Evolutionary conservation across 805 yeast species (phyloP).

Genomic region (Saccharomycopsis capsularis): DNA sequence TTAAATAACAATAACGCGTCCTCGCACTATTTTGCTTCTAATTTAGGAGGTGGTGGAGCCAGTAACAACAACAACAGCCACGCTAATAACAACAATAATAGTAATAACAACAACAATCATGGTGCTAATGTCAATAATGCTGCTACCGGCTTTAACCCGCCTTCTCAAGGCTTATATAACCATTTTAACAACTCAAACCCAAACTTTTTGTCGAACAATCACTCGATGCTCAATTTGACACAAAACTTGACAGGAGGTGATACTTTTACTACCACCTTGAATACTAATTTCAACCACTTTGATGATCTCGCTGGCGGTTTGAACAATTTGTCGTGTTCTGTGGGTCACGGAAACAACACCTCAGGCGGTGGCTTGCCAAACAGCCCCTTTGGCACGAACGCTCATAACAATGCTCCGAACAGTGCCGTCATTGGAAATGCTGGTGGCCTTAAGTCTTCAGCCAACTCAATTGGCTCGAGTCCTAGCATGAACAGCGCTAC

Average conservation of each 20-base stretch:
- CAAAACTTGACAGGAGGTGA: conserved; percentile 22
- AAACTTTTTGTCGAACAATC: conserved; percentile 12
- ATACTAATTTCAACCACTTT: background rate
- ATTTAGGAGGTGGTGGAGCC: background rate
- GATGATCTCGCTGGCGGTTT: conserved; percentile 4
- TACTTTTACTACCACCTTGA: conserved; percentile 15
- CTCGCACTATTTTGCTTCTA: conserved; percentile 1
- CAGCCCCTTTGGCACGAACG: background rate
- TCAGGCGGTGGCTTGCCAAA: background rate
- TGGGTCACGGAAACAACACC: background rate
- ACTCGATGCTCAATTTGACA: conserved; percentile 15
- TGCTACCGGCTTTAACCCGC: conserved; percentile 5
- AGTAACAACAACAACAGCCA: background rate
- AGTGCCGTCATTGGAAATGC: conserved; percentile 1
- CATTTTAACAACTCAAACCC: conserved; percentile 21
- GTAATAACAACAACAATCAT: no score
- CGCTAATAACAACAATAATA: background rate
- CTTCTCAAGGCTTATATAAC: conserved; percentile 14
- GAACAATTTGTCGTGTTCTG: background rate
- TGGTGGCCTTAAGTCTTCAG: conserved; percentile 5
- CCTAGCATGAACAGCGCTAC: conserved; percentile 8
- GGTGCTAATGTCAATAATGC: background rate
- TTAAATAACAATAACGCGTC: background rate
- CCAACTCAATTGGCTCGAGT: conserved; percentile 6
- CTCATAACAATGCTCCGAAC: conserved; percentile 2